A percentile compares a stretch with the other conserved stretches of the same genome.
Evolutionary conservation across 1,284 basidiomycete genomes (phyloP).

Genomic region (Moesziomyces globuligerus): DNA sequence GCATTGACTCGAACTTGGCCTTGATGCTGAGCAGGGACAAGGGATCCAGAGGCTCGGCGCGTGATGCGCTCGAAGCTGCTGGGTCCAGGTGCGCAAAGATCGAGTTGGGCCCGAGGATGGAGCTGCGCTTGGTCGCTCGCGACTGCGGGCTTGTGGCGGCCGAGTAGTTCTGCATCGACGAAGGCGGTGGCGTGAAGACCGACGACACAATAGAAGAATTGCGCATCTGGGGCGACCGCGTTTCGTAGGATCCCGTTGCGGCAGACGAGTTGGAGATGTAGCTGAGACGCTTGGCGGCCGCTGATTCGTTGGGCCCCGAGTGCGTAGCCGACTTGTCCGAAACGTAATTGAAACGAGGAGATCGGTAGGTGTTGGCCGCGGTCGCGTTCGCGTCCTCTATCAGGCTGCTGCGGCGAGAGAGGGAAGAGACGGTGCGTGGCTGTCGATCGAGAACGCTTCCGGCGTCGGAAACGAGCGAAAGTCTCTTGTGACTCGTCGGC

Average conservation of each 20-base stretch:
- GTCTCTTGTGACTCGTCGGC: constrained; percentile 24
- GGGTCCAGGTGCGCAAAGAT: constrained; percentile 35
- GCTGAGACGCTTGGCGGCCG: constrained; percentile 52
- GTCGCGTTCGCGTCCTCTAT: constrained; percentile 39
- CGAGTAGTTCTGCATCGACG: constrained; percentile 34
- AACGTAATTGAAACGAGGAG: constrained; percentile 43
- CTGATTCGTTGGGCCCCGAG: constrained; percentile 52
- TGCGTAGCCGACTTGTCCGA: constrained; percentile 18
- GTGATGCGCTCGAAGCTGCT: neutral
- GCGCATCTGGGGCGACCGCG: constrained; percentile 27
- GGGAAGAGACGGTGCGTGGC: constrained; percentile 24
- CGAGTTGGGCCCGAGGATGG: constrained; percentile 38
- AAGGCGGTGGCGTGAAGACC: constrained; percentile 24
- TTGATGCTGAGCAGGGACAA: constrained; percentile 53
- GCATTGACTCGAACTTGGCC: constrained; percentile 58
- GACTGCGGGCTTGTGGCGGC: constrained; percentile 44
- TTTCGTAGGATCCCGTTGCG: constrained; percentile 17
- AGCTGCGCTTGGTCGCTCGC: constrained; percentile 33
- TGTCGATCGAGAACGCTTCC: constrained; percentile 29
- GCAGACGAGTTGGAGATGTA: constrained; percentile 46
- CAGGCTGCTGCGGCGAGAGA: constrained; percentile 40
- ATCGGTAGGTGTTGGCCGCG: constrained; percentile 23
- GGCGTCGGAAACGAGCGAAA: constrained; percentile 50
- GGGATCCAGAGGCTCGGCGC: constrained; percentile 32
- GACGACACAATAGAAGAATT: constrained; percentile 28